Evolutionary conservation across 257 asterid species (phyloP).

Genomic region (Rhazya stricta): DNA sequence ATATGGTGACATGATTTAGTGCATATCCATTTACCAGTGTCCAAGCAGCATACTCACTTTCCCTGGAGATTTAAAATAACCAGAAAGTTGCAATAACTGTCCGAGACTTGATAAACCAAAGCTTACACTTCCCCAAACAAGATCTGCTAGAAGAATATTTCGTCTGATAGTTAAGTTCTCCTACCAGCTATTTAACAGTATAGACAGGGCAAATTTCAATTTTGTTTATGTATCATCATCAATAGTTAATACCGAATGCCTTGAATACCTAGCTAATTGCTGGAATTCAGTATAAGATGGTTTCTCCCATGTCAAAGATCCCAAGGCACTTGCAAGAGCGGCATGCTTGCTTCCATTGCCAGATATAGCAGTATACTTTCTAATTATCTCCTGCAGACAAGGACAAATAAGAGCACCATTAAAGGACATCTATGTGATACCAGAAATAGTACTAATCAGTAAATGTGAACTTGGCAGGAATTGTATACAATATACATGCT

Average conservation of each 20-base stretch:
- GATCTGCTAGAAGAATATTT: not conserved
- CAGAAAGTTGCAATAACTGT: not conserved
- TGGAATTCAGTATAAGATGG: conserved; percentile 75
- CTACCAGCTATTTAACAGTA: not conserved
- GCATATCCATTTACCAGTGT: conserved; percentile 90
- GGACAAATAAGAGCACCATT: conserved; percentile 16
- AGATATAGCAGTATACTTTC: conserved; percentile 58
- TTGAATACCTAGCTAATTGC: conserved; percentile 56
- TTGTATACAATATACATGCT: not conserved
- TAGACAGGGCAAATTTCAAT: not conserved
- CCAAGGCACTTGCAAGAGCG: conserved; percentile 80
- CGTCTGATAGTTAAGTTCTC: not conserved
- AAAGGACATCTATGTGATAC: not conserved
- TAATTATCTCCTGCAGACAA: conserved; percentile 58
- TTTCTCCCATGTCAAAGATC: conserved; percentile 84
- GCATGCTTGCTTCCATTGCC: conserved; percentile 60
- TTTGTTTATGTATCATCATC: not conserved
- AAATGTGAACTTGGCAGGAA: not conserved
- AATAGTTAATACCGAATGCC: not conserved
- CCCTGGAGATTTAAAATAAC: conserved; percentile 45
- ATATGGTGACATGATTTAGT: conserved; percentile 75
- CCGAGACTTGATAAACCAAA: not conserved
- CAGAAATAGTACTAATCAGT: not conserved
- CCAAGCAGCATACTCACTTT: conserved; percentile 99
- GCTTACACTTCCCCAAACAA: not conserved